Evolutionary conservation across 2,329 filamentous ascomycete genomes (phyloP), one percentile per base, ranked within the genome.

Genomic region (Pestalotiopsis sp.): DNA sequence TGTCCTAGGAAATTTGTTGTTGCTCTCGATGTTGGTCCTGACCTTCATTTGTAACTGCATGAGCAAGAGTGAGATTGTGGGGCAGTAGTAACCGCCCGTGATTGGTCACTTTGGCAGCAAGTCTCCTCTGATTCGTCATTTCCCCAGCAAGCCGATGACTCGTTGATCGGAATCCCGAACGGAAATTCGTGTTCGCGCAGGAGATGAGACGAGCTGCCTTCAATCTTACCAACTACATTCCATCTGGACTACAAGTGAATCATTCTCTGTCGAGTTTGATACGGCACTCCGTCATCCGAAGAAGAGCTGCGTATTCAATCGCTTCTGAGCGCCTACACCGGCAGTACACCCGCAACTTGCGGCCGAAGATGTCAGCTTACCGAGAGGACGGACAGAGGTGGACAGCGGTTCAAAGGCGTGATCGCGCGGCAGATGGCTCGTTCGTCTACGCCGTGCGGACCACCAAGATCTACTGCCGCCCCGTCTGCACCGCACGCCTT

Each of bases 401-500:
- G 62, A 65, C 6, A 23, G 62, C 40, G 12, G 41, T 65, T n/a
- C 38, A 65, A 23, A 14, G 13, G 3, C 62, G 61, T 2, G 67
- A 68, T 25, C 23, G 17, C 14, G 40, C 31, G 13, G 61, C 56
- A 49, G 67, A 68, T 25, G 67, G 67, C 13, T 23, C 72, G 66
- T 85, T 85, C 66, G 77, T 85, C 61, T 85, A 84, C 73, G 82
- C 72, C 64, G 83, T 84, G 4, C 76, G 76, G 65, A 82, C 83
- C 0, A 84, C 83, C n/a, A 78, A 79, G 70, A 81, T 85, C 69
- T 91, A 89, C 78, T 91, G 89, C 75, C 84, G 89, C 1, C 88
- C 89, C 1, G 87, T 84, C 23, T 91, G 89, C 75, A 85, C 86
- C 17, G 87, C 87, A 2, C 84, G 89, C 0, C 84, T 91, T 13